A percentile compares a stretch with the other conserved stretches of the same genome.
These are phyloP conservation scores for Ophiocordyceps robertsii DNA, from an alignment of 2,329 filamentous ascomycete genomes.

Conservation along the genomic window DNA sequence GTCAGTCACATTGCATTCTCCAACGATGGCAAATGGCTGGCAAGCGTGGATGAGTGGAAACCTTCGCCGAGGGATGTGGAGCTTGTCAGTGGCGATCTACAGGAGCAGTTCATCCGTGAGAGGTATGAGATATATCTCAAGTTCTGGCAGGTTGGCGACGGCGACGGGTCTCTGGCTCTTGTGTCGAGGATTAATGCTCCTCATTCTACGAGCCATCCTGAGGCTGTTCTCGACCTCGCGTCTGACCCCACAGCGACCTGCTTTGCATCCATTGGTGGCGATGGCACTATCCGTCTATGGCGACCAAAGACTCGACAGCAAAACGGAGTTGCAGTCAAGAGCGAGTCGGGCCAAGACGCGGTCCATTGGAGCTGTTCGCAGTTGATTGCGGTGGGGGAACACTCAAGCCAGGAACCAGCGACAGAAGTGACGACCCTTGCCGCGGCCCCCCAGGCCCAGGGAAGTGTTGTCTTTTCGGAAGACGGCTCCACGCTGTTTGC, in stretches of 20 bases:
- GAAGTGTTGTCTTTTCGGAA: constrained; percentile 63
- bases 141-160: constrained; percentile 64
- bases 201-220: constrained; percentile 45
- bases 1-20: constrained; percentile 66
- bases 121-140: constrained; percentile 70
- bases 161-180: constrained; percentile 52
- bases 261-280: constrained; percentile 77
- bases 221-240: constrained; percentile 57
- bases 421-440: constrained; percentile 11
- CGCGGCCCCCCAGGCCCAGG: constrained; percentile 30
- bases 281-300: constrained; percentile 71
- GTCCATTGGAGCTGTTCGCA: constrained; percentile 64
- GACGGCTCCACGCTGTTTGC: constrained; percentile 76
- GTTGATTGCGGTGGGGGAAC: constrained; percentile 38
- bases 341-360: constrained; percentile 41
- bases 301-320: constrained; percentile 55
- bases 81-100: constrained; percentile 20
- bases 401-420: constrained; percentile 27
- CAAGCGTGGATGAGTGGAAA: constrained; percentile 82
- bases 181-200: constrained; percentile 75
- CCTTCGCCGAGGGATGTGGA: constrained; percentile 58
- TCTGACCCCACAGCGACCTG: constrained; percentile 54
- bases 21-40: constrained; percentile 75
- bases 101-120: constrained; percentile 32
- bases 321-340: constrained; percentile 52